Base-by-base conservation (phyloP, 2,329 filamentous ascomycete species). In the Diaporthe sp. region DNA sequence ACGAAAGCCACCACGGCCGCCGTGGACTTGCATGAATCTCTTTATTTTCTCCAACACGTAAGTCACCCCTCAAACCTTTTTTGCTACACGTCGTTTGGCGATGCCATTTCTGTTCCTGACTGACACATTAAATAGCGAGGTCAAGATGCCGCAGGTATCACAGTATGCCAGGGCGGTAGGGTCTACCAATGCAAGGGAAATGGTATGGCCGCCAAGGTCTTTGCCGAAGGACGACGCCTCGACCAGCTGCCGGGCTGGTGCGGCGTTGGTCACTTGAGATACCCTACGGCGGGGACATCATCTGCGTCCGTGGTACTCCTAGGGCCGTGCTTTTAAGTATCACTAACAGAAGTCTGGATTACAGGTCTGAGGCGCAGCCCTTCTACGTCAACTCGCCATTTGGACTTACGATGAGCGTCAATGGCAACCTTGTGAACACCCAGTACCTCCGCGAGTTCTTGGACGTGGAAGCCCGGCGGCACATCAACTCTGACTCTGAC, bases 321-420 rank as follows among this genome's bases (percentile, higher is more conserved):
- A 62, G 37, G 72, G 22, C 76, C 75, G 75, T 61, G 37, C 58
- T 61, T 42, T 61, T 61, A 25, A 42, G 58, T 61, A 42, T 61
- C 58, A 34, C 58, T 61, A 25, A 61, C 58, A 61, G 19, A 42
- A 25, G 37, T 42, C 15, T 25, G 34, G 2, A 3, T 17, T 17
- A 61, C 39, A 96, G 95, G 81, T 92, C 95, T 10, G 95, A 98
- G 85, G 94, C 95, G 15, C 95, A 98, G 84, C 96, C 96, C 0
- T 98, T 98, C 84, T 98, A 97, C 82, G 95, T 97, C 80, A 98
- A 98, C 86, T 91, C 90, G 75, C 95, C 94, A 1, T 97, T 95
- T 82, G 95, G 95, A 65, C 93, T 97, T 79, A 94, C 90, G 81
- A 90, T 97, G 82, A 90, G 93, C 31, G 93, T 97, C 85, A 98